These are phyloP conservation scores for Pyricularia sp. DNA, from an alignment of 2,329 filamentous ascomycete species.

Conservation along the genomic window DNA sequence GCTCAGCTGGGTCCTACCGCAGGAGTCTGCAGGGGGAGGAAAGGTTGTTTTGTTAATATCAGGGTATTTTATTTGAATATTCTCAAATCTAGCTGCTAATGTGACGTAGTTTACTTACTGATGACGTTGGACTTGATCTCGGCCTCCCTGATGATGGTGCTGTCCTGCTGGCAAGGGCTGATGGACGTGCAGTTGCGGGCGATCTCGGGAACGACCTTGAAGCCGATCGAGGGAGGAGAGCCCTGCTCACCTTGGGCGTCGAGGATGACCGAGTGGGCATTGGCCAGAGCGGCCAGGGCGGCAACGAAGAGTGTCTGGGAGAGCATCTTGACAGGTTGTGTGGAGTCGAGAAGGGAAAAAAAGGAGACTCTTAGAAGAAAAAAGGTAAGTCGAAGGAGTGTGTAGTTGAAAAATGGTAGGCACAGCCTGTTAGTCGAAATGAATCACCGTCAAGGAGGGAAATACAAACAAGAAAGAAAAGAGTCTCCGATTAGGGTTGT, in stretches of 20 bases:
- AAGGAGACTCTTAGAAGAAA: not conserved
- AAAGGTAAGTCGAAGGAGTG: not conserved
- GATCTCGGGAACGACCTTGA: conserved; percentile 35
- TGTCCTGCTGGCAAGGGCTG: conserved; percentile 33
- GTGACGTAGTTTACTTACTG: conserved; percentile 25
- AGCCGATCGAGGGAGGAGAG: conserved; percentile 10
- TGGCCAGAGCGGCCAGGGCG: conserved; percentile 8
- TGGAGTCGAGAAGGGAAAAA: conserved; percentile 4
- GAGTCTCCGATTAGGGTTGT: conserved; percentile 1
- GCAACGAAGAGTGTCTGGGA: not conserved
- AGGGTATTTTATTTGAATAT: not conserved
- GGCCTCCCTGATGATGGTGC: conserved; percentile 50
- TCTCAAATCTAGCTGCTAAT: not conserved
- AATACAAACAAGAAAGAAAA: conserved; percentile 4
- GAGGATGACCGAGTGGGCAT: conserved; percentile 11
- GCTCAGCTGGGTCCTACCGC: conserved; percentile 48
- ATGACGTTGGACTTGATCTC: conserved; percentile 41
- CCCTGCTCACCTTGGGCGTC: conserved; percentile 10
- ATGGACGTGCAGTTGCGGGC: conserved; percentile 22
- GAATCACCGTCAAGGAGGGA: conserved; percentile 2
- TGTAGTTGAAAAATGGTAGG: not conserved
- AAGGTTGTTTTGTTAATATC: not conserved
- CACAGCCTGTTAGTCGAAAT: conserved; percentile 4
- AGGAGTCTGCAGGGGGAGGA: conserved; percentile 16
- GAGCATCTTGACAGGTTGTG: conserved; percentile 3